Conservation (phyloP, 768 basidiomycete genomes). For the Xanthoconium purpureum region DNA sequence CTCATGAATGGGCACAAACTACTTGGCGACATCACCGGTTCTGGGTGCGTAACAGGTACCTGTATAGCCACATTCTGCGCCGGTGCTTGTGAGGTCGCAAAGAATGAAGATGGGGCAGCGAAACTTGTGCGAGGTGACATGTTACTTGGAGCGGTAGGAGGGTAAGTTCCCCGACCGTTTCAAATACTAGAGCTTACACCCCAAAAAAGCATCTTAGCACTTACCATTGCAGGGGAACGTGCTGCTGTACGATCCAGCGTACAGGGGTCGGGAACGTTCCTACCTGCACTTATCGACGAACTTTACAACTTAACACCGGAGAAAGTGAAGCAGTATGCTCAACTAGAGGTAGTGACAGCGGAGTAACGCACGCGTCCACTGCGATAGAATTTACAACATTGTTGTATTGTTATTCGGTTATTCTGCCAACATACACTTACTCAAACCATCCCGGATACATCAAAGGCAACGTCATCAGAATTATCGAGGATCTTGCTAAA, state of each 20-base stretch:
- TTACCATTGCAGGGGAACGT: slow-evolving; percentile 59
- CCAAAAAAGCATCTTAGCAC: slow-evolving; percentile 47
- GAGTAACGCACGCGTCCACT: background rate
- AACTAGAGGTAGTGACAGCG: slow-evolving; percentile 23
- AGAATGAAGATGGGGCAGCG: slow-evolving; percentile 30
- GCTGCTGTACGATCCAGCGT: slow-evolving; percentile 54
- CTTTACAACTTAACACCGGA: slow-evolving; percentile 44
- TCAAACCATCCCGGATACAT: background rate
- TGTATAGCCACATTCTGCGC: slow-evolving; percentile 80
- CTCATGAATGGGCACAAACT: slow-evolving; percentile 71
- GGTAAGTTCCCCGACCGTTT: slow-evolving; percentile 43
- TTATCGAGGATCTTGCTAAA: slow-evolving; percentile 59
- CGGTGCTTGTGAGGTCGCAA: slow-evolving; percentile 46
- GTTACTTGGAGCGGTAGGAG: slow-evolving; percentile 71
- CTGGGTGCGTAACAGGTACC: slow-evolving; percentile 82
- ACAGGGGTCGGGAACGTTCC: slow-evolving; percentile 60
- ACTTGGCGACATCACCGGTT: slow-evolving; percentile 82
- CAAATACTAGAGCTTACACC: slow-evolving; percentile 3
- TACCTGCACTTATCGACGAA: slow-evolving; percentile 64
- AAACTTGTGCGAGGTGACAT: slow-evolving; percentile 72
- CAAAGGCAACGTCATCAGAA: slow-evolving; percentile 9
- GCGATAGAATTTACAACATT: background rate
- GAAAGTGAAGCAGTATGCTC: slow-evolving; percentile 28
- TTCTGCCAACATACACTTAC: background rate
- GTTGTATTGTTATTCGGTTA: background rate